Evolutionary conservation across 352 stramenopile species (phyloP).

Genomic region (Phytopythium chamaehyphon): DNA sequence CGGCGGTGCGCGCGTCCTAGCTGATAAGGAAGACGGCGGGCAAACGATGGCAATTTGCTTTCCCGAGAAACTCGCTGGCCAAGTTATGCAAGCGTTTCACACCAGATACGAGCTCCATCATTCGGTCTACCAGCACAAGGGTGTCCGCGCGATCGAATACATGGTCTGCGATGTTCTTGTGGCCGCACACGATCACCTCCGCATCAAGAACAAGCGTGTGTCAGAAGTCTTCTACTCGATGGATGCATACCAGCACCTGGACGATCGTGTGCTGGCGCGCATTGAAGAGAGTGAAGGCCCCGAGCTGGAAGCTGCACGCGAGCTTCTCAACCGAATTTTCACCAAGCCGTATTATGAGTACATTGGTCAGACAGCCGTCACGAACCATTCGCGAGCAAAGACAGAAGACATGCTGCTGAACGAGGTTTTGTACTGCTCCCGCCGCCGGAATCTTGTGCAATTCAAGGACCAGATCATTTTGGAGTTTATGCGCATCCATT

Average conservation of each 20-base stretch:
- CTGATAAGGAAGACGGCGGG: constrained; percentile 42
- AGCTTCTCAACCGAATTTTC: constrained; percentile 57
- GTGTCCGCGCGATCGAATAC: constrained; percentile 78
- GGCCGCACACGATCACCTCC: constrained; percentile 54
- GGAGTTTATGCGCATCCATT: constrained; percentile 76
- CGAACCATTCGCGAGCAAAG: constrained; percentile 35
- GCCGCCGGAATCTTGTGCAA: constrained; percentile 19
- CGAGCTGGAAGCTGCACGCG: constrained; percentile 38
- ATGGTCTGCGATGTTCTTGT: constrained; percentile 86
- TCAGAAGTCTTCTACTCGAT: constrained; percentile 61
- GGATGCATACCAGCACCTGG: constrained; percentile 78
- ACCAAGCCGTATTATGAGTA: constrained; percentile 76
- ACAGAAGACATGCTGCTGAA: constrained; percentile 45
- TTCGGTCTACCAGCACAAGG: constrained; percentile 85
- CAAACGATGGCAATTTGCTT: constrained; percentile 73
- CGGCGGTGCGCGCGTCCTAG: constrained; percentile 61
- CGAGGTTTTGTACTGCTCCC: constrained; percentile 55
- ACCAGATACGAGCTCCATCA: constrained; percentile 87
- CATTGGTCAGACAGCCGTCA: constrained; percentile 61
- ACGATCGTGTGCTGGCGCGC: constrained; percentile 69
- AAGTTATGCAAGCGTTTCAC: constrained; percentile 87
- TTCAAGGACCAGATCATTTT: constrained; percentile 66
- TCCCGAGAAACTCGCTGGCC: constrained; percentile 79
- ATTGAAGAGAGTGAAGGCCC: constrained; percentile 69
- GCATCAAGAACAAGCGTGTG: constrained; percentile 58